phyloP scores from a whole-genome alignment of 1,139 yeast species.

The Kurtzmaniella quercitrusa region DNA sequence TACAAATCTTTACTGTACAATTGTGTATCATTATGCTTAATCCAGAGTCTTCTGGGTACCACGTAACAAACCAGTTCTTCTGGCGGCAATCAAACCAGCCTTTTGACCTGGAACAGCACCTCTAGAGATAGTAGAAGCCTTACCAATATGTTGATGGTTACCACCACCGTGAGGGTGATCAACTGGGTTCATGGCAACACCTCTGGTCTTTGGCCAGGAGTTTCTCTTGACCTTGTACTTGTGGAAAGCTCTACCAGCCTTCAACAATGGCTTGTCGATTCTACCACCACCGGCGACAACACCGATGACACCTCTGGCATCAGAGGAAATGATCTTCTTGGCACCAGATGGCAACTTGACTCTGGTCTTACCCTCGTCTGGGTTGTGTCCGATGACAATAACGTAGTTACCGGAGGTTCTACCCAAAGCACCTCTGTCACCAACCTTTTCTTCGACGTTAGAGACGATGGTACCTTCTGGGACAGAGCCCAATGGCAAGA shows the following conservation, averaged over 20 bases:
- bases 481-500: constrained; percentile 92
- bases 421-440: constrained; percentile 99
- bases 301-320: constrained; percentile 99
- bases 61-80: constrained; percentile 98
- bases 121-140: constrained; percentile 95
- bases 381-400: constrained; percentile 98
- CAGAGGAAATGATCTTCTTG: constrained; percentile 91
- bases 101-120: constrained; percentile 98
- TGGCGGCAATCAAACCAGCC: constrained; percentile 98
- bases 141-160: constrained; percentile 99
- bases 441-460: constrained; percentile 98
- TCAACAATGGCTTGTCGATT: constrained; percentile 97
- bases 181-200: constrained; percentile 98
- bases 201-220: constrained; percentile 98
- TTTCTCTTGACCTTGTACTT: constrained; percentile 94
- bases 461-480: constrained; percentile 99
- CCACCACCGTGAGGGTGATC: constrained; percentile 99
- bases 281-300: constrained; percentile 99
- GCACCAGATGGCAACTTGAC: constrained; percentile 99
- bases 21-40: constrained; percentile 13
- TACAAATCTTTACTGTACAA: constrained; percentile 7
- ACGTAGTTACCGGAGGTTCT: constrained; percentile 99
- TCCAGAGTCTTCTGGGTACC: constrained; percentile 92
- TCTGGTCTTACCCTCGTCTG: constrained; percentile 98
- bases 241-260: constrained; percentile 99